These are phyloP conservation scores for Colletotrichum scovillei DNA, from an alignment of 2,329 filamentous ascomycete genomes.

Conservation along the genomic window DNA sequence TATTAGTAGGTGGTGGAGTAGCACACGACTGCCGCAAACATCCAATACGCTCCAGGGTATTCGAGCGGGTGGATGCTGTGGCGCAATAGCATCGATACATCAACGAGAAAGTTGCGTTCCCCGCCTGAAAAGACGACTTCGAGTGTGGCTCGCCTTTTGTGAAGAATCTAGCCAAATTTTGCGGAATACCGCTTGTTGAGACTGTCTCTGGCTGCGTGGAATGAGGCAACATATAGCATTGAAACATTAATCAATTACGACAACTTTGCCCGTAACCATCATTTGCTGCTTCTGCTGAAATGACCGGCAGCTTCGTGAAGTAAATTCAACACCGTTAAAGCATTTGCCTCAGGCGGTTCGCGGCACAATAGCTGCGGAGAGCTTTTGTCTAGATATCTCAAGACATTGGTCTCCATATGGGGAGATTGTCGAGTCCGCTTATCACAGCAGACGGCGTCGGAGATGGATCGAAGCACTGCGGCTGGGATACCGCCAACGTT, in stretches of 20 bases:
- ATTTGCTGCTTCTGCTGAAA: too few species aligned
- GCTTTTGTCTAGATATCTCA: background rate
- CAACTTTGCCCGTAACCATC: too few species aligned
- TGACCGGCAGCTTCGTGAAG: too few species aligned
- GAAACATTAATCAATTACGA: too few species aligned
- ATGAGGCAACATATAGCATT: background rate
- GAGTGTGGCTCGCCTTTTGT: background rate
- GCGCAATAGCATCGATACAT: background rate
- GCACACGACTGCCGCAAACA: background rate
- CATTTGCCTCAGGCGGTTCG: too few species aligned
- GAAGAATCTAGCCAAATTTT: background rate
- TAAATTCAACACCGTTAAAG: too few species aligned
- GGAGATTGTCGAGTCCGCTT: background rate
- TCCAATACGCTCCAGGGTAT: background rate
- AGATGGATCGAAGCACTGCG: slow-evolving; percentile 8
- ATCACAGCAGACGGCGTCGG: slow-evolving; percentile 1
- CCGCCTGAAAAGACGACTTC: background rate
- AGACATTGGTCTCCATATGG: background rate
- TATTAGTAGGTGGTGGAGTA: background rate
- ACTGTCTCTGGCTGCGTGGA: background rate
- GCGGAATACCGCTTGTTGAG: background rate
- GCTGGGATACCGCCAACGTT: slow-evolving; percentile 15
- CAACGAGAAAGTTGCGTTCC: background rate
- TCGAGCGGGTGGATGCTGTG: background rate
- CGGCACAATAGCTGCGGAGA: too few species aligned